Evolutionary conservation across 2,329 filamentous ascomycete genomes (phyloP), one percentile per base, ranked within the genome.

Genomic region (Epicoccum nigrum): DNA sequence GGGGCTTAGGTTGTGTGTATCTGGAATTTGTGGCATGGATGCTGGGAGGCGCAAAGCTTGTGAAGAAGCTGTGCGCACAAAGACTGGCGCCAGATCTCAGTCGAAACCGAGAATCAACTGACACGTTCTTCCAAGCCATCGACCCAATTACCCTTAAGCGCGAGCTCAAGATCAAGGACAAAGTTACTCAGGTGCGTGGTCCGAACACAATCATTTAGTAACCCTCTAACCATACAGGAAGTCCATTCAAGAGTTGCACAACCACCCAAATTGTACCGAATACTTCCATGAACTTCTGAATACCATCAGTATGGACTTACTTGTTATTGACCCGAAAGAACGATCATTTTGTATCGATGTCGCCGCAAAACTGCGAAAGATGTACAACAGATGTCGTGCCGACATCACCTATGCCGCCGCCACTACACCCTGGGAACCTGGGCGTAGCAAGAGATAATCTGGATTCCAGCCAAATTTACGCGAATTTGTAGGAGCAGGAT

Each of bases 1-100:
- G 62, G 60, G 60, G 59, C 19, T 31, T 63, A 16, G 62, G 62
- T 1, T 63, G 62, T 20, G 56, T 65, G 2, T 54, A 37, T 17
- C 41, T 63, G 1, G 60, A 65, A 12, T 61, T 63, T 13, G 15
- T 51, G 0, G 40, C 59, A 0, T 65, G 58, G 56, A 21, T 54
- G 3, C 25, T 60, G 1, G 58, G 58, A 9, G 58, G 58, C 1
- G 11, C 27, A 3, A 8, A 28, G 4, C 46, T 56, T 3, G 13
- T 53, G 7, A n/a, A 1, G 4, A 7, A 42, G 2, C 56, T 59
- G 15, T 13, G 17, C 2, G 5, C 6, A 8, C 4, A 1, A 16
- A 35, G 56, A 38, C 1, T 39, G 25, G 8, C 41, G 4, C 21
- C 30, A 1, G 41, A 44, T 21, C 9, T n/a, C 1, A 23, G 5